Conservation (phyloP, 73 alveolate genomes). For the Effrenium voratum region DNA sequence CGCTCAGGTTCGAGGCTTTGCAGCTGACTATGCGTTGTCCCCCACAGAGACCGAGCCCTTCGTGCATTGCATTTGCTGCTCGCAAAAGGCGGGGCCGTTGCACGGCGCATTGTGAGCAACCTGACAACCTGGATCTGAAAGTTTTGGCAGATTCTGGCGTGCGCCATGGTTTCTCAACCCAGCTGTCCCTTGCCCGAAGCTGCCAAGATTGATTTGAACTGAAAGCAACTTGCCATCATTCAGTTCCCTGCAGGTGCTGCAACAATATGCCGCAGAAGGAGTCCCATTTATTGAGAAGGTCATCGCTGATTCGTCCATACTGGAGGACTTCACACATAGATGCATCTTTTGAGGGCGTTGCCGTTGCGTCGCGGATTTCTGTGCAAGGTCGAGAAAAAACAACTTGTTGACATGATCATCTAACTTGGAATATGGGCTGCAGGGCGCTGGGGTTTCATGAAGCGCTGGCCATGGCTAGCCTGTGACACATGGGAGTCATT, state of each 20-base stretch:
- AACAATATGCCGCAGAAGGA: conserved; percentile 61
- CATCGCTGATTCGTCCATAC: conserved; percentile 65
- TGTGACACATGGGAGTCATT: too few relatives aligned
- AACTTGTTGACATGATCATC: too few relatives aligned
- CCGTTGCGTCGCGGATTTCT: too few relatives aligned
- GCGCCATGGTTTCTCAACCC: not conserved
- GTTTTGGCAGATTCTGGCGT: too few relatives aligned
- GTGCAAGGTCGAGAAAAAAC: too few relatives aligned
- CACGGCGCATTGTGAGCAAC: not conserved
- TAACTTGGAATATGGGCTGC: too few relatives aligned
- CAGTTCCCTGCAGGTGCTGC: conserved; percentile 31
- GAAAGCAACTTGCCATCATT: not conserved
- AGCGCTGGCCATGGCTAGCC: too few relatives aligned
- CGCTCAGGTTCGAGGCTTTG: conserved; percentile 85
- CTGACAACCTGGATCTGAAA: not conserved
- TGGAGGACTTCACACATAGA: not conserved
- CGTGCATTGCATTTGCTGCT: conserved; percentile 84
- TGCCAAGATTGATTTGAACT: not conserved
- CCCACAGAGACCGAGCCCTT: conserved; percentile 91
- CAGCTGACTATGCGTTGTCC: conserved; percentile 68
- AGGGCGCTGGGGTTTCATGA: too few relatives aligned
- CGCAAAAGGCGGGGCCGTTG: conserved; percentile 13
- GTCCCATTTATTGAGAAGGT: conserved; percentile 53
- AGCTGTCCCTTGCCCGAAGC: not conserved
- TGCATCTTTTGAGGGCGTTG: not conserved